Base-by-base conservation (phyloP, 176 grass and related monocot species). In the Guadua angustifolia region DNA sequence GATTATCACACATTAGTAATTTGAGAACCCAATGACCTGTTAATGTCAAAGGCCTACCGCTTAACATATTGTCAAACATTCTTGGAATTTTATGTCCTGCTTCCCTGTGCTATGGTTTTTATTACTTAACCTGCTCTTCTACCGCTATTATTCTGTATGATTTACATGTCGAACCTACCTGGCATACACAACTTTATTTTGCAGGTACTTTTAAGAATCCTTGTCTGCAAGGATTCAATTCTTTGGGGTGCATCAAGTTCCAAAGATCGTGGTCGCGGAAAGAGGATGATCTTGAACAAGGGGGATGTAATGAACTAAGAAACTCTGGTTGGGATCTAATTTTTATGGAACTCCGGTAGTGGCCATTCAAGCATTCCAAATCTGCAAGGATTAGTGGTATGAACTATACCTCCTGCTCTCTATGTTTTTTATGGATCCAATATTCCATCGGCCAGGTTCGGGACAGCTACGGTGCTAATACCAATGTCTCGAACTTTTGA, bases 171-270 rank as follows among this genome's bases (percentile, higher is more conserved):
- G 0, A 36, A 45, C 63, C 59, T 71, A 82, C 21, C 12, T 47
- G 21, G 6, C 15, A 43, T 51, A 9, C 40, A 4, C 40, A 6
- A 56, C 9, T 25, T 25, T 84, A 3, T 78, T 81, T 68, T 83
- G 59, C 79, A 90, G 88, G 84, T 52, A 90, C 75, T 59, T 68
- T 6, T 40, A 12, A 5, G 10, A 39, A 40, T 25, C 1, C 11
- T 15, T 36, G 39, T 22, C 69, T 39, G 71, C 49, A 83, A 59
- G 65, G 63, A 29, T 24, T 61, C 42, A 78, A 9, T 73, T 86
- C 15, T 86, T 59, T 4, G 21, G 14, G 16, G 40, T 83, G 29
- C 29, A 35, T 33, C 9, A n/a, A n/a, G n/a, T n/a, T n/a, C n/a
- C n/a, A n/a, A n/a, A n/a, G n/a, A n/a, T n/a, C n/a, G n/a, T n/a